Evolutionary conservation across 495 filamentous ascomycete species (phyloP), one percentile per base, ranked within the genome.

Genomic region (Apiosordaria backusii): DNA sequence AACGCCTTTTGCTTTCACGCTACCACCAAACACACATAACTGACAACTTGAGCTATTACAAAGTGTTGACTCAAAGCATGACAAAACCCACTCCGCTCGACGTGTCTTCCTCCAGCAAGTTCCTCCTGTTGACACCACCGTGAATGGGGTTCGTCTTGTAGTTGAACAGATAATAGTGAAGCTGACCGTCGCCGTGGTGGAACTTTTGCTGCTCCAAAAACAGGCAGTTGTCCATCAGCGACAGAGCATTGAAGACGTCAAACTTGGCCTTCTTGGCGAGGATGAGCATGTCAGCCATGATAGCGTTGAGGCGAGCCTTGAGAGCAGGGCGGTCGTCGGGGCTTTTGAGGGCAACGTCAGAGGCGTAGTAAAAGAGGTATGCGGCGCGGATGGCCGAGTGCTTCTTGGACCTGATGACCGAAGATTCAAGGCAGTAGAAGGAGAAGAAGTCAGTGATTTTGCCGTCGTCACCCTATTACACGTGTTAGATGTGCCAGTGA

Each of bases 81-180:
- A 97, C 91, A 67, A 97, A 86, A 65, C 94, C 96, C 64, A 99
- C 83, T 2, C 96, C 94, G 65, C 94, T 93, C 74, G 92, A 86
- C 64, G 84, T 81, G 61, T 87, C 86, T 62, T 86, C 85, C 74
- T 96, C 92, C 18, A 90, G 78, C 62, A 84, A 78, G 71, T 95
- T 95, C 68, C 84, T 86, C 64, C 85, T 82, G 76, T 97, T 88
- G 24, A 97, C 87, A 26, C 95, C 95, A 24, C 95, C 93, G 10
- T 85, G 80, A 66, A 99, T 87, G 9, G 88, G 88, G 54, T 88
- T 84, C 9, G 92, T 89, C 40, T 91, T 88, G 82, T 97, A 99
- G 80, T 98, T 99, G 83, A 94, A 99, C 16, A 99, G 82, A 74
- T 99, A 99, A 77, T 89, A 99, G 74, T 98, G 92, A 64, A 99